Evolutionary conservation across 441 rosid genomes (phyloP), one percentile per base, ranked within the genome.

Genomic region (Omphalea diandra): DNA sequence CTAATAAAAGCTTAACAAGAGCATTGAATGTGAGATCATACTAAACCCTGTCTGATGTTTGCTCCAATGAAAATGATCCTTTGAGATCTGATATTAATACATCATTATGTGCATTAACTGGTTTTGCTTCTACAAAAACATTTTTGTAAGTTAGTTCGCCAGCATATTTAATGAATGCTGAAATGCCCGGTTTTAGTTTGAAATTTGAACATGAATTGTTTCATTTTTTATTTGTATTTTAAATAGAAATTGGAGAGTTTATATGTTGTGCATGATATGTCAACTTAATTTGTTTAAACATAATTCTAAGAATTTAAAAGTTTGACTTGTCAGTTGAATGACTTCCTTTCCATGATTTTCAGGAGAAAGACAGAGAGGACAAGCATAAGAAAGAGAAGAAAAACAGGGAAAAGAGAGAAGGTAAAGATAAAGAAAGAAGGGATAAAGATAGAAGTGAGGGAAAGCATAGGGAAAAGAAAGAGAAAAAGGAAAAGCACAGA

Each of bases 331-430:
- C 22, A 31, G 38, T 56, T 35, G 60, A 53, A 27, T 66, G 4
- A 53, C 24, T 36, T 41, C 17, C 53, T 41, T 67, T 68, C 0
- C 7, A 32, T 55, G 27, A 11, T 69, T 59, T 54, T 58, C 82
- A 87, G 91, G 89, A 82, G 78, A 87, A 76, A 57, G 73, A 63
- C 46, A 79, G 71, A 73, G 89, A 83, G 74, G 85, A 76, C 77
- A 85, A 76, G 50, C 81, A 70, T 57, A 87, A 87, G 64, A 85
- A 83, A 67, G 88, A 86, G 46, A 86, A 80, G 71, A 84, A 80
- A 64, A 81, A 78, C 70, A 85, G 67, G 66, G 89, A 81, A 65
- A 82, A 78, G 82, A 82, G 65, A 57, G 83, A 82, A 75, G 83
- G 81, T 20, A 65, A 65, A 49, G 58, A 65, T 55, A 82, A 80